A percentile compares a stretch with the other conserved stretches of the same genome.
Evolutionary conservation across 257 asterid species (phyloP).

Genomic region (Thymus mandschuricus): DNA sequence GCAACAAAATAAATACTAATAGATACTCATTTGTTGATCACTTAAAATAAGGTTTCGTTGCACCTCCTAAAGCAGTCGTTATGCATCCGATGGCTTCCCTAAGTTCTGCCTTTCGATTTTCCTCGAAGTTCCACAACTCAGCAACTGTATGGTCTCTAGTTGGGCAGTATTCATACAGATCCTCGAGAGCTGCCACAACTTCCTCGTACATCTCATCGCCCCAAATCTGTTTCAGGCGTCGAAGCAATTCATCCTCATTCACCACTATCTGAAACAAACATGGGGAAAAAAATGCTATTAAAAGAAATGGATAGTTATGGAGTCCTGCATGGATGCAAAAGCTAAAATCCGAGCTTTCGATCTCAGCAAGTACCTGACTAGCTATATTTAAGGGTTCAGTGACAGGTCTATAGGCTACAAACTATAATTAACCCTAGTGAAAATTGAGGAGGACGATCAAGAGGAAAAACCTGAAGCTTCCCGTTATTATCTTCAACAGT

Average conservation of each 20-base stretch:
- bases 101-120: conserved; percentile 44
- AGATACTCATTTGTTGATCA: no score
- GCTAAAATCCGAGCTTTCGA: no score
- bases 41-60: not conserved
- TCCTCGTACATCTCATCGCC: conserved; percentile 38
- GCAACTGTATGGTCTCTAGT: conserved; percentile 44
- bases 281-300: not conserved
- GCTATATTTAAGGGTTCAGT: no score
- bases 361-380: no score
- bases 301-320: no score
- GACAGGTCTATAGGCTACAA: no score
- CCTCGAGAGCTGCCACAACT: conserved; percentile 38
- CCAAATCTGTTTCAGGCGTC: conserved; percentile 40
- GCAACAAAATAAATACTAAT: no score
- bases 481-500: no score
- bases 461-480: no score
- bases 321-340: no score
- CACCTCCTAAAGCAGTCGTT: not conserved
- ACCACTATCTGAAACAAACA: not conserved
- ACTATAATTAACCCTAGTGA: no score
- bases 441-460: no score
- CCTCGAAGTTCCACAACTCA: conserved; percentile 54
- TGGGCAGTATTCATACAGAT: conserved; percentile 40
- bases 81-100: conserved; percentile 45
- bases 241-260: conserved; percentile 39